Base-by-base conservation (phyloP, 805 yeast species). In the Naumovozyma dairenensis region DNA sequence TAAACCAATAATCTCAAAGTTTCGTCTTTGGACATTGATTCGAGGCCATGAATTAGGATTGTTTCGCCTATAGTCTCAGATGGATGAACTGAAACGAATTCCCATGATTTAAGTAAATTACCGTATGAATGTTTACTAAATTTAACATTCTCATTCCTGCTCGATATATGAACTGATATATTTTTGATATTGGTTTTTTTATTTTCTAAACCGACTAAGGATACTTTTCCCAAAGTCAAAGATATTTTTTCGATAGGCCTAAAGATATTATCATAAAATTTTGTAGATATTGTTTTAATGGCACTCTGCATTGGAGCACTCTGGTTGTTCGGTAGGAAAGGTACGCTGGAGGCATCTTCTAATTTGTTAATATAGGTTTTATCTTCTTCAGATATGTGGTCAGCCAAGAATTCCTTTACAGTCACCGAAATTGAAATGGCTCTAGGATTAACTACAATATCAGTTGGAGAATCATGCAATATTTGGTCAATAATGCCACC, bases 401-500 rank as follows among this genome's bases (percentile, higher is more conserved):
- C 74, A 28, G 66, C 69, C 50, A 70, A 72, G 48, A 81, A 71
- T 52, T 83, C 94, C 54, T 82, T 83, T 29, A 84, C 72, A 2
- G 87, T 68, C 7, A 82, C 69, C 21, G 73, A 67, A 43, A 85
- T 62, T 37, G 66, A 68, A 46, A 80, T 87, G 3, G 92, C 85
- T 54, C 93, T 68, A 18, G 89, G 86, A 40, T 83, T 81, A 19
- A 81, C 70, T 4, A 87, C 89, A 34, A 83, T 73, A 42, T 94
- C 94, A 35, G 71, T 71, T 37, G 67, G 72, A 1, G 87, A 72
- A 17, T 93, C 92, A 12, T 72, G 55, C 42, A 85, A 77, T 39
- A 85, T 80, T 47, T 93, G 65, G 47, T 83, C 85, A 16, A 80
- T 71, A 32, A 82, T 60, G 41, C 80, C 87, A 60, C 95, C 96